These are phyloP conservation scores for Solanum hybrid DNA, from an alignment of 305 asterid genomes.

Conservation along the genomic window DNA sequence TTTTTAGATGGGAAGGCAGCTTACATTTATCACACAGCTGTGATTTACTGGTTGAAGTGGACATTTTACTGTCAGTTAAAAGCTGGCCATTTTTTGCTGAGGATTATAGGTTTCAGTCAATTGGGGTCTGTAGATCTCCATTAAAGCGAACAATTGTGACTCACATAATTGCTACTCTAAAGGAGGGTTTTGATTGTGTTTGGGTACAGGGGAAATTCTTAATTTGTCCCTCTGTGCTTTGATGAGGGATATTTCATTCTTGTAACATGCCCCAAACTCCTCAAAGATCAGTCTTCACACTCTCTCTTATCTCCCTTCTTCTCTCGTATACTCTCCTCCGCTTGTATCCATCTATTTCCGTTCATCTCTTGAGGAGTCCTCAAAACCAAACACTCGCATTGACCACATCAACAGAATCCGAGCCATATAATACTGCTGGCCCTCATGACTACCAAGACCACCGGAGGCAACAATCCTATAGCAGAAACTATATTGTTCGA, in stretches of 20 bases:
- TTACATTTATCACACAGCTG: background rate
- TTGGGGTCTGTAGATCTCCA: background rate
- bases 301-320: constrained; percentile 15
- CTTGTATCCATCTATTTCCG: constrained; percentile 12
- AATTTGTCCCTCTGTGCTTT: background rate
- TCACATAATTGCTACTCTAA: background rate
- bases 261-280: constrained; percentile 14
- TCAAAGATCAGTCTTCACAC: constrained; percentile 20
- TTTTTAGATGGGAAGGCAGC: background rate
- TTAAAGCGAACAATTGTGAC: background rate
- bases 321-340: constrained; percentile 13
- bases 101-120: background rate
- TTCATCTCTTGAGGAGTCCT: background rate
- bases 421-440: background rate
- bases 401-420: constrained; percentile 11
- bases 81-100: background rate
- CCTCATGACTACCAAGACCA: background rate
- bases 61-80: background rate
- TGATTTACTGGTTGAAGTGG: background rate
- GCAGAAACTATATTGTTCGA: constrained; percentile 61
- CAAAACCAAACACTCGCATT: constrained; percentile 1
- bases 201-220: background rate
- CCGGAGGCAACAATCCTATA: constrained; percentile 8
- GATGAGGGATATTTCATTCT: constrained; percentile 10
- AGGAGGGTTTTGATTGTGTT: background rate